These are phyloP conservation scores for Fragaria ananassa DNA, from an alignment of 306 rosid species.

Conservation along the genomic window DNA sequence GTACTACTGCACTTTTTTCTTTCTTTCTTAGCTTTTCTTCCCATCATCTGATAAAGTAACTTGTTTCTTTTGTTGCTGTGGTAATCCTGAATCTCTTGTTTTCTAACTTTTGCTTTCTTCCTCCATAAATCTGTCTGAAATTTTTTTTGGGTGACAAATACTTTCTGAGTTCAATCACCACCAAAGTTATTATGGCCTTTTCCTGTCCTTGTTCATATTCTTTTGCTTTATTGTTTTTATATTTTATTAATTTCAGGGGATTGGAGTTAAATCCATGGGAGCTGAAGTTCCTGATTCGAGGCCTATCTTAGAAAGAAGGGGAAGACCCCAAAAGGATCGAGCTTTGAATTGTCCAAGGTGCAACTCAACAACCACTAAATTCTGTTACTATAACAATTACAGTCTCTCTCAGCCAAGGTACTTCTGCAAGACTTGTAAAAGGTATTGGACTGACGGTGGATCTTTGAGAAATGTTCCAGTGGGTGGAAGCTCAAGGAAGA, in stretches of 20 bases:
- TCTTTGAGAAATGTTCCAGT: conserved; percentile 93
- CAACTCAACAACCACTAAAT: conserved; percentile 90
- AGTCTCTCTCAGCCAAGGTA: conserved; percentile 95
- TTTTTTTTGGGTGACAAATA: conserved; percentile 9
- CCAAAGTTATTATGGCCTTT: conserved; percentile 33
- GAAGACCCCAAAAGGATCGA: conserved; percentile 80
- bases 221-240: conserved; percentile 17
- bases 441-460: conserved; percentile 99
- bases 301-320: conserved; percentile 56
- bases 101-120: conserved; percentile 31
- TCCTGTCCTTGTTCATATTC: not conserved
- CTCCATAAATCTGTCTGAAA: conserved; percentile 11
- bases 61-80: conserved; percentile 39
- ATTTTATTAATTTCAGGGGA: conserved; percentile 34
- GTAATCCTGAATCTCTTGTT: conserved; percentile 48
- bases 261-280: conserved; percentile 59
- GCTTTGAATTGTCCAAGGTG: conserved; percentile 94
- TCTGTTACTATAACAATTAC: conserved; percentile 94
- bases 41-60: conserved; percentile 44
- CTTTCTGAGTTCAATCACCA: conserved; percentile 3
- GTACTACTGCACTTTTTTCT: conserved; percentile 42
- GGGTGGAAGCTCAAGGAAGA: conserved; percentile 96
- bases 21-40: conserved; percentile 19
- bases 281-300: conserved; percentile 35
- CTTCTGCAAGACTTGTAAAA: conserved; percentile 89